phyloP scores from a whole-genome alignment of 2,329 filamentous ascomycete species.

The Epichloe sylvatica region DNA sequence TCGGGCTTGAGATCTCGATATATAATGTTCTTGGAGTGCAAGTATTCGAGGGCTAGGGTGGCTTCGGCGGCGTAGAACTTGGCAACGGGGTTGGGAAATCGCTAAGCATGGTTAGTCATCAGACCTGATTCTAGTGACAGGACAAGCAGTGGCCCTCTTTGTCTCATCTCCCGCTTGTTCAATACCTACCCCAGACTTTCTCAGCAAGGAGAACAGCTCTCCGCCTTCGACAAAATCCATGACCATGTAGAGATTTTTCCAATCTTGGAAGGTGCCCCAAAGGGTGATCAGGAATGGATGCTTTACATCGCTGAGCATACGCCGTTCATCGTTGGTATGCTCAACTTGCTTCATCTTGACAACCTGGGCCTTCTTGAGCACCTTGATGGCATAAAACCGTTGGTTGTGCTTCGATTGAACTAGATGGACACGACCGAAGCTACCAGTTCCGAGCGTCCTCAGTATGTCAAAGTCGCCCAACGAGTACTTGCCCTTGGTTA shows the following conservation, averaged over 20 bases:
- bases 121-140: neutral
- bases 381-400: slow-evolving; percentile 95
- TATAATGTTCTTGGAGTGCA: slow-evolving; percentile 91
- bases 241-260: slow-evolving; percentile 96
- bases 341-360: slow-evolving; percentile 99
- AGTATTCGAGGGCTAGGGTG: slow-evolving; percentile 84
- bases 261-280: slow-evolving; percentile 96
- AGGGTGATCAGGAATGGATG: slow-evolving; percentile 95
- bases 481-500: slow-evolving; percentile 96
- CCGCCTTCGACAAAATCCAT: slow-evolving; percentile 99
- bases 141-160: neutral
- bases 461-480: slow-evolving; percentile 79
- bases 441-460: slow-evolving; percentile 87
- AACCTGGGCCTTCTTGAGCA: slow-evolving; percentile 94
- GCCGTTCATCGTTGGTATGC: slow-evolving; percentile 94
- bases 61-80: slow-evolving; percentile 99
- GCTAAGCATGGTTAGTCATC: slow-evolving; percentile 36
- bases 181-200: slow-evolving; percentile 69
- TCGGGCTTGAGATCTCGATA: slow-evolving; percentile 96
- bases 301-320: slow-evolving; percentile 92
- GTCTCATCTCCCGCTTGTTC: neutral
- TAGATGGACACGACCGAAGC: slow-evolving; percentile 89
- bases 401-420: slow-evolving; percentile 98
- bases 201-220: slow-evolving; percentile 85
- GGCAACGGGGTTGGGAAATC: slow-evolving; percentile 94